Conservation (phyloP, 495 filamentous ascomycete genomes). For the Penicillium cosmopolitanum region DNA sequence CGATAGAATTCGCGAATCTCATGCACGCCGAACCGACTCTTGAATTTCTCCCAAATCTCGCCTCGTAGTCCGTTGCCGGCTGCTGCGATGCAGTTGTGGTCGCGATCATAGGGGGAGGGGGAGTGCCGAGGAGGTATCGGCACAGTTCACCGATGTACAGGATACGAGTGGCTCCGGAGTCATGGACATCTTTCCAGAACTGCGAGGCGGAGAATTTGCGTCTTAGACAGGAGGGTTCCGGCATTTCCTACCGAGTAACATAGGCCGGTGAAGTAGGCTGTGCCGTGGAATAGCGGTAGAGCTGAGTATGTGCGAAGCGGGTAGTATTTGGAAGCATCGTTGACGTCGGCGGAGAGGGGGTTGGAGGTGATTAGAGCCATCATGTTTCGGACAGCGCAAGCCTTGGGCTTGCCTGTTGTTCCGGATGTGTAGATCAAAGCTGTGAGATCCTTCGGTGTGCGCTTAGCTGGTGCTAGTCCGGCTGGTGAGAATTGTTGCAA, state of each 20-base stretch:
- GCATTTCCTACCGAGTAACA: slow-evolving; percentile 46
- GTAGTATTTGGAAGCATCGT: slow-evolving; percentile 46
- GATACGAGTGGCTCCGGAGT: slow-evolving; percentile 76
- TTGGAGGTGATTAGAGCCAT: slow-evolving; percentile 53
- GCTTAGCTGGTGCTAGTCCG: slow-evolving; percentile 38
- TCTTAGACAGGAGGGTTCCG: slow-evolving; percentile 47
- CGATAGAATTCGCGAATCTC: slow-evolving; percentile 89
- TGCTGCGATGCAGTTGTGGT: slow-evolving; percentile 75
- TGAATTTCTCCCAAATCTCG: slow-evolving; percentile 90
- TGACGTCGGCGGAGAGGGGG: slow-evolving; percentile 38
- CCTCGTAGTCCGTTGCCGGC: slow-evolving; percentile 89
- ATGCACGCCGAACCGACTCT: slow-evolving; percentile 78
- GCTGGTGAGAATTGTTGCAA: slow-evolving; percentile 43
- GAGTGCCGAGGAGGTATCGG: slow-evolving; percentile 81
- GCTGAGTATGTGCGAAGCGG: slow-evolving; percentile 81
- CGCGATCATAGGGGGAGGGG: slow-evolving; percentile 73
- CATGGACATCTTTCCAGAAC: slow-evolving; percentile 84
- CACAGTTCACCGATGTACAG: slow-evolving; percentile 96
- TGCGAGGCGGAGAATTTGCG: slow-evolving; percentile 83
- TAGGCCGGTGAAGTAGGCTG: slow-evolving; percentile 69
- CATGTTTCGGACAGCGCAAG: slow-evolving; percentile 72
- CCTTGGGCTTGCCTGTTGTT: slow-evolving; percentile 90
- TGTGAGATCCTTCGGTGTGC: slow-evolving; percentile 55
- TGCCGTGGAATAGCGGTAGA: slow-evolving; percentile 91
- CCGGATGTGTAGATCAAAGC: slow-evolving; percentile 84